phyloP scores from a whole-genome alignment of 352 stramenopile species.

The Pythium rhizo-oryzae region DNA sequence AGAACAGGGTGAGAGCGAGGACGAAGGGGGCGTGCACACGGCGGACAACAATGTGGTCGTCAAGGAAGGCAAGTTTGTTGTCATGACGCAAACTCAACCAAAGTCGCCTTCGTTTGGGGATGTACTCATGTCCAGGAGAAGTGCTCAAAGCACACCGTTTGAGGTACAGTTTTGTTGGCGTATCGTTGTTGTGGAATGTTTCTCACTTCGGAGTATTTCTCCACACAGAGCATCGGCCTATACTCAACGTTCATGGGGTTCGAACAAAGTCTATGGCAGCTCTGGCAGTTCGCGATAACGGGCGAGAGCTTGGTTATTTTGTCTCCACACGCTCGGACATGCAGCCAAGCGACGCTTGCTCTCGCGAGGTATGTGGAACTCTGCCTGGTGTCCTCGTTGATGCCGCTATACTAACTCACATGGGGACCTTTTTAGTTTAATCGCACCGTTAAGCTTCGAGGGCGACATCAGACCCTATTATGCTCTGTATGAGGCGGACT shows the following conservation, averaged over 20 bases:
- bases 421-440: slow-evolving; percentile 47
- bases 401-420: too few relatives aligned
- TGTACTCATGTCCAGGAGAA: slow-evolving; percentile 61
- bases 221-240: slow-evolving; percentile 72
- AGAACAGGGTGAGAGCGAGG: slow-evolving; percentile 4
- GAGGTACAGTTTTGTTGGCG: slow-evolving; percentile 47
- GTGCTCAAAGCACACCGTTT: slow-evolving; percentile 53
- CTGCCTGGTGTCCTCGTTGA: background rate
- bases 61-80: slow-evolving; percentile 50
- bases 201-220: background rate
- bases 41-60: slow-evolving; percentile 33
- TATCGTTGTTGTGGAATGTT: background rate
- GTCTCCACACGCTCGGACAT: slow-evolving; percentile 76
- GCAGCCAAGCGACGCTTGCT: slow-evolving; percentile 78
- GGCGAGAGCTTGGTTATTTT: slow-evolving; percentile 82
- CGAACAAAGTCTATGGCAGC: slow-evolving; percentile 70
- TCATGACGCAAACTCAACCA: slow-evolving; percentile 35
- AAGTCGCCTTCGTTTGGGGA: slow-evolving; percentile 73
- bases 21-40: background rate
- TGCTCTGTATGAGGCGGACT: slow-evolving; percentile 87
- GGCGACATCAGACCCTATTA: slow-evolving; percentile 88
- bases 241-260: slow-evolving; percentile 86
- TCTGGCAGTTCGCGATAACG: slow-evolving; percentile 88
- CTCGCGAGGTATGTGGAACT: slow-evolving; percentile 63
- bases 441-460: slow-evolving; percentile 76